Conservation (phyloP, 805 yeast species). For the Danielia oregonensis region DNA sequence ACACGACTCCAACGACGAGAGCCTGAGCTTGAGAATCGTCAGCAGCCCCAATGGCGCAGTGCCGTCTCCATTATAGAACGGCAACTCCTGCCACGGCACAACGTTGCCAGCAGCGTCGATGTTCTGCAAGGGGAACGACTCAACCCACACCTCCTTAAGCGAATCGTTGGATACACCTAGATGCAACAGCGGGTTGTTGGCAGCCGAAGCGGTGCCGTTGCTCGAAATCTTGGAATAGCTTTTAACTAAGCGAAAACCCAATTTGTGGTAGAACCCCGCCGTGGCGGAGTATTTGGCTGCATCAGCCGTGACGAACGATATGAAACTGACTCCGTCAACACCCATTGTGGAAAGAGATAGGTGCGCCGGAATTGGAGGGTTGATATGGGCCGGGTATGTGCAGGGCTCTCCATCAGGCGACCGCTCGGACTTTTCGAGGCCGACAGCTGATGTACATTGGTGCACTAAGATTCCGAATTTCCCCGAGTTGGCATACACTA, state of each 20-base stretch:
- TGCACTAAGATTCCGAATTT: too few species aligned
- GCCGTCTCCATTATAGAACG: conserved; percentile 35
- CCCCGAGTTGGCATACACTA: too few species aligned
- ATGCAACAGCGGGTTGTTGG: conserved; percentile 24
- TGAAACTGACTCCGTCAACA: conserved; percentile 43
- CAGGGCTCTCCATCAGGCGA: conserved; percentile 3
- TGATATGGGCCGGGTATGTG: background rate
- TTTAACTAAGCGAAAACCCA: conserved; percentile 62
- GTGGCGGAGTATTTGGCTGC: conserved; percentile 43
- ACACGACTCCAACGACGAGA: conserved; percentile 17
- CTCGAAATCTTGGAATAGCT: conserved; percentile 52
- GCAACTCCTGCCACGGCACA: conserved; percentile 40
- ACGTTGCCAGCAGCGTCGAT: conserved; percentile 29
- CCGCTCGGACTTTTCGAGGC: conserved; percentile 5
- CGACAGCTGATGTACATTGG: conserved; percentile 1
- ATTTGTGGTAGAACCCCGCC: conserved; percentile 51
- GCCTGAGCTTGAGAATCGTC: conserved; percentile 34
- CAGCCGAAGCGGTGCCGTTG: conserved; percentile 25
- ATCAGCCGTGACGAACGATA: conserved; percentile 58
- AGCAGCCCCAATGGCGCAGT: conserved; percentile 25
- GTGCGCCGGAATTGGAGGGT: background rate
- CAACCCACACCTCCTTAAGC: conserved; percentile 68
- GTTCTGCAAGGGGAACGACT: conserved; percentile 54
- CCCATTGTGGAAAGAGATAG: conserved; percentile 9
- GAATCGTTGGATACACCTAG: conserved; percentile 66